A percentile compares a stretch with the other conserved stretches of the same genome.
phyloP scores from a whole-genome alignment of 306 rosid species.

The Pachyrhizus erosus region DNA sequence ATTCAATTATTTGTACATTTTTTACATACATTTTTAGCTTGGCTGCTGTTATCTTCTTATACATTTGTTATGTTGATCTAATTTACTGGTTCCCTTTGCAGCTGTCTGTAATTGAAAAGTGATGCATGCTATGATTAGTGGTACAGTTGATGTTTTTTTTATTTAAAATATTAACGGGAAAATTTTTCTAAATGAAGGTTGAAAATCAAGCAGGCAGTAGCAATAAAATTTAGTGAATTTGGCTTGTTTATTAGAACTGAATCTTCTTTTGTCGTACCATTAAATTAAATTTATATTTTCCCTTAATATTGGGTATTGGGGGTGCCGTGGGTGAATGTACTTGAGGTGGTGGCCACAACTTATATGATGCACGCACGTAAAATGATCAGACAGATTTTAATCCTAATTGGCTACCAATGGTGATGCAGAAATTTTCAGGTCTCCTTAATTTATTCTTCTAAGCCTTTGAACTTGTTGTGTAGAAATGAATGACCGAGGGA shows the following conservation, averaged over 20 bases:
- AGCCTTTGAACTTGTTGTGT: constrained; percentile 19
- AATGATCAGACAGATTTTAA: background rate
- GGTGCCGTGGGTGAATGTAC: background rate
- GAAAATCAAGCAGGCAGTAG: constrained; percentile 2
- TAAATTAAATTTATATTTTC: background rate
- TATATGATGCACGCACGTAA: background rate
- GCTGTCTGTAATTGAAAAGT: constrained; percentile 16
- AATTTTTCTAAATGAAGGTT: background rate
- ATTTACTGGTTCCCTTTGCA: background rate
- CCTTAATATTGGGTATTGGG: background rate
- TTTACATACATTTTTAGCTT: constrained; percentile 19
- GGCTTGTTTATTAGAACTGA: constrained; percentile 19
- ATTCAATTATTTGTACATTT: background rate
- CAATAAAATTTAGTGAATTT: constrained; percentile 26
- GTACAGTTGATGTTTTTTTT: background rate
- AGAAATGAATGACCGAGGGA: constrained; percentile 10
- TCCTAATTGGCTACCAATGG: background rate
- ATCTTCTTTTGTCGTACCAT: background rate
- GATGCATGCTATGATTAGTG: background rate
- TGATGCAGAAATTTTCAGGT: constrained; percentile 4
- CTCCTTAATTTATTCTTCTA: background rate
- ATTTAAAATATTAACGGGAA: background rate
- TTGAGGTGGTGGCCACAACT: background rate
- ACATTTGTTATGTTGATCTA: constrained; percentile 8
- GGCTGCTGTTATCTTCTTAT: background rate